A percentile compares a stretch with the other conserved stretches of the same genome.
Conservation (phyloP, 2,329 filamentous ascomycete species). For the Xylaria sp. region DNA sequence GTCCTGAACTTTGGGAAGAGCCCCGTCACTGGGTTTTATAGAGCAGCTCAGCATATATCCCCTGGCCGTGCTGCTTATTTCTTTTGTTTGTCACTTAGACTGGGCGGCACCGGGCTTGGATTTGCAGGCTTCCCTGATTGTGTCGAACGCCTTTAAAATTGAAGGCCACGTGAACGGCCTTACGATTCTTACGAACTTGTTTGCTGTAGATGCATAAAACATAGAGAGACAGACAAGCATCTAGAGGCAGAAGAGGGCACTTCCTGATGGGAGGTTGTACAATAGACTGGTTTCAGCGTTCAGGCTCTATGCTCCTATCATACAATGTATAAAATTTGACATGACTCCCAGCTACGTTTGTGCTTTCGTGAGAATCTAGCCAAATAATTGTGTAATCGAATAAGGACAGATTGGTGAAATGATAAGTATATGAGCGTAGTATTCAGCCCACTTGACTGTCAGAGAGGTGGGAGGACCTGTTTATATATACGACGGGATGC, state of each 20-base stretch:
- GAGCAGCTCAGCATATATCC: slow-evolving; percentile 43
- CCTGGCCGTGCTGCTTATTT: slow-evolving; percentile 43
- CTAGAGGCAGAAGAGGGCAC: slow-evolving; percentile 47
- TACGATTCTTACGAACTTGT: slow-evolving; percentile 40
- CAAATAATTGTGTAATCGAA: background rate
- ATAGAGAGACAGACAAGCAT: slow-evolving; percentile 46
- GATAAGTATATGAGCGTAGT: too few relatives aligned
- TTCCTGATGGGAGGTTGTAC: slow-evolving; percentile 48
- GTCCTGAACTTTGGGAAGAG: slow-evolving; percentile 25
- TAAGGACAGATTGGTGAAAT: background rate
- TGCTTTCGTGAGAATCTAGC: background rate
- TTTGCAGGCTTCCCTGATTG: slow-evolving; percentile 46
- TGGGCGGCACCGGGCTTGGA: slow-evolving; percentile 45
- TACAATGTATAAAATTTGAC: background rate
- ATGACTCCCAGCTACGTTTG: background rate
- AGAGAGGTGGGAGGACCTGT: too few relatives aligned
- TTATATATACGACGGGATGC: too few relatives aligned
- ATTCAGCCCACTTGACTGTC: too few relatives aligned
- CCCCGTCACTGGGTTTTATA: slow-evolving; percentile 35
- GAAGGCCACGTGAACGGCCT: slow-evolving; percentile 34
- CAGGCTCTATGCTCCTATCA: background rate
- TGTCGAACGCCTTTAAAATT: slow-evolving; percentile 40
- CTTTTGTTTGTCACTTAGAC: slow-evolving; percentile 48
- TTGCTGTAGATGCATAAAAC: slow-evolving; percentile 47
- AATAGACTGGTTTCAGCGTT: slow-evolving; percentile 48